Percentiles rank a stretch among this genome's conserved stretches.
These are phyloP conservation scores for Parmales sp. DNA, from an alignment of 108 stramenopile species.

Conservation along the genomic window DNA sequence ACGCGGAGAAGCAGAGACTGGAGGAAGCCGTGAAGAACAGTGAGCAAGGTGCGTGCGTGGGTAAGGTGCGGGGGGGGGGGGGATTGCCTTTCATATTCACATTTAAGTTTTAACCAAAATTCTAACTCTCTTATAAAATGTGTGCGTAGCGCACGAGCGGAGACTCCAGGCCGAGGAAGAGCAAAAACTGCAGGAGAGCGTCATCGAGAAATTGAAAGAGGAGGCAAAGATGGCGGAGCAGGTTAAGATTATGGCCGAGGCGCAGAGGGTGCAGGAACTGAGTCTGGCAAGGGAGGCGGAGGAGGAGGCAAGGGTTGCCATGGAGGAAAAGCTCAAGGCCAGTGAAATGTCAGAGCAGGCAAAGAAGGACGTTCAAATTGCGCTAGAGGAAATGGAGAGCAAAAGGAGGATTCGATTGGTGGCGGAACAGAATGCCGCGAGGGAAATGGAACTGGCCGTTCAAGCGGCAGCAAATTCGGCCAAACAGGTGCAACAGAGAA, in stretches of 20 bases:
- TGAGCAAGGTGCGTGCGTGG: no score
- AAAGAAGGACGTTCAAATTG: not conserved
- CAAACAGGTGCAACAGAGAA: not conserved
- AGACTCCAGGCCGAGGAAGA: not conserved
- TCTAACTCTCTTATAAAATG: no score
- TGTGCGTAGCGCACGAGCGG: not conserved
- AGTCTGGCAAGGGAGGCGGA: not conserved
- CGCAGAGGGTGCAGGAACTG: not conserved
- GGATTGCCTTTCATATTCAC: no score
- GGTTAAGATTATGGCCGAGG: not conserved
- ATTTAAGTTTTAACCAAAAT: no score
- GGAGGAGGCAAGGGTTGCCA: slow-evolving; percentile 3
- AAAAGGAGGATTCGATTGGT: not conserved
- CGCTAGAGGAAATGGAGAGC: not conserved
- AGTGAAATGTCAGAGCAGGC: not conserved
- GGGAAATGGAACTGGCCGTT: not conserved
- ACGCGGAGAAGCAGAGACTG: not conserved
- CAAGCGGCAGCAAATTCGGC: not conserved
- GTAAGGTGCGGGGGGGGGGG: no score
- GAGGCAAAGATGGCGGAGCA: not conserved
- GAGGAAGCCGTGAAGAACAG: not conserved
- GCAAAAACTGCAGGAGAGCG: not conserved
- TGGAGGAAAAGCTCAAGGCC: slow-evolving; percentile 6
- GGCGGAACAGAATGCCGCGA: not conserved
- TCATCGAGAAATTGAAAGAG: not conserved